These are phyloP conservation scores for Carex littledalei DNA, from an alignment of 176 grass and related monocot species.

Conservation along the genomic window DNA sequence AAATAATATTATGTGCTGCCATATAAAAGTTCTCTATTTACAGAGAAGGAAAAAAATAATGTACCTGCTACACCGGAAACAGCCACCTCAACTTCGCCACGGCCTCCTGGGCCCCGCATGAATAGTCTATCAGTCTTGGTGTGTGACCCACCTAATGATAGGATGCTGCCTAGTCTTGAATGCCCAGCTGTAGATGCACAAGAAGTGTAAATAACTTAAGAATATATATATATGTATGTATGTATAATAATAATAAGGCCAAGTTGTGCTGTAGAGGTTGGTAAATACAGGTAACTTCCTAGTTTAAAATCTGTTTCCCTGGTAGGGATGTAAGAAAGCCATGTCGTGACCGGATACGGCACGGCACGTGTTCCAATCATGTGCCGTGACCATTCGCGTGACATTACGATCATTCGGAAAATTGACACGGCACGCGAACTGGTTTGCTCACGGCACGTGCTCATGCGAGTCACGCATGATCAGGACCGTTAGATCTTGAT, in stretches of 20 bases:
- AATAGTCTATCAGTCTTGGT: conserved; percentile 70
- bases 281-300: neutral
- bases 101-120: conserved; percentile 87
- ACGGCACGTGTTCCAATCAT: no score
- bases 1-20: neutral
- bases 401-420: no score
- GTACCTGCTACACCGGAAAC: conserved; percentile 82
- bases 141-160: conserved; percentile 59
- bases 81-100: conserved; percentile 98
- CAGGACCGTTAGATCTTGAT: no score
- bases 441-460: no score
- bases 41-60: neutral
- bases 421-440: no score
- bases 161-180: conserved; percentile 68
- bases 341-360: no score
- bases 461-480: no score
- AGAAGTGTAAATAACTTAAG: neutral
- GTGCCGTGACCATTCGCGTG: no score
- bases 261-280: neutral
- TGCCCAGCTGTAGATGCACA: conserved; percentile 44
- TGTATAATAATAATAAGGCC: no score
- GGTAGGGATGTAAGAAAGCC: no score
- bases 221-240: no score
- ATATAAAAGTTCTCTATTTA: neutral
- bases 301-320: neutral